Evolutionary conservation across 768 basidiomycete genomes (phyloP), one percentile per base, ranked within the genome.

Genomic region (Boletus reticuloceps): DNA sequence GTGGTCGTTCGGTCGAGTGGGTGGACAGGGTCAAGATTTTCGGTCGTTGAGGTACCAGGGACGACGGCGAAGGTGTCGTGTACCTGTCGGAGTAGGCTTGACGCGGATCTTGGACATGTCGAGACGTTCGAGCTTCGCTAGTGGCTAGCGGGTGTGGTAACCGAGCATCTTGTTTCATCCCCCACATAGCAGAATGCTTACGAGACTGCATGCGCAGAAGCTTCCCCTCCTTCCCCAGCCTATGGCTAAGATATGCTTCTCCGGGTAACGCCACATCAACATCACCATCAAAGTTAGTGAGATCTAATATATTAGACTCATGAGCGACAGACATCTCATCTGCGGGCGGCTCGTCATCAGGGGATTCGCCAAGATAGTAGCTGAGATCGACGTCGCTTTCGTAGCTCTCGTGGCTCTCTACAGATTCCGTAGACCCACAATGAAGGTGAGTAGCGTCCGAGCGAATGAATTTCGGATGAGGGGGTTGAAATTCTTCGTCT

Each of bases 231-330:
- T 82, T 82, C 66, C 77, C 78, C 32, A 91, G 69, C 31, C 69
- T 71, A 29, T 71, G 66, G 49, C 78, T 84, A 25, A 91, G 72
- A 55, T 72, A 68, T 10, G 65, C 73, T 60, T 90, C 88, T 9
- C 80, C 85, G 2, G 82, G 82, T 19, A 82, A 68, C 16, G 74
- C 70, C 14, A 79, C 72, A 55, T 88, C 82, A 41, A 85, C 75
- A 58, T 92, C 89, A 25, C 88, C 89, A 56, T 91, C 87, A 63
- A 89, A 92, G 63, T 89, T 86, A 6, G 88, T 88, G 55, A 87
- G 71, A 59, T 91, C 87, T 6, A 87, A 70, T 1, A 81, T 76
- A 50, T 82, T 78, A 40, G 75, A 75, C 54, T 80, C 78, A 52
- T 78, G 77, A 5, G 74, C 71, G 3, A 72, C 62, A 44, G 66